Evolutionary conservation across 768 basidiomycete genomes (phyloP).

Genomic region (Daedaleopsis sinensis): DNA sequence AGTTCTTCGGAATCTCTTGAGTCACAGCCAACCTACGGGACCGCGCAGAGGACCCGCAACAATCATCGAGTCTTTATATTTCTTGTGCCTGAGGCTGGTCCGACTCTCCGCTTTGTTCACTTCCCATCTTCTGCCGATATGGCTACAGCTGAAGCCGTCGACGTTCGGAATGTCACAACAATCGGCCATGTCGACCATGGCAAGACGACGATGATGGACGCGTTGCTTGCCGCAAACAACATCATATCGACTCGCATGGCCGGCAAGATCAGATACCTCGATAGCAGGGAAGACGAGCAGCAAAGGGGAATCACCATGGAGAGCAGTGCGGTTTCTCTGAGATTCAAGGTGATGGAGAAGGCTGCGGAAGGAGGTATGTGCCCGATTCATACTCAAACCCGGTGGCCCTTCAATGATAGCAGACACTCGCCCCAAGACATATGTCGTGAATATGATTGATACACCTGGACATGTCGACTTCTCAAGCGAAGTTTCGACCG

Average conservation of each 20-base stretch:
- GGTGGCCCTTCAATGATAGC: constrained; percentile 36
- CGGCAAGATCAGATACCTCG: constrained; percentile 94
- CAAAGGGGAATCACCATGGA: constrained; percentile 99
- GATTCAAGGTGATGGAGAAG: constrained; percentile 78
- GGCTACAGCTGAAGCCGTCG: constrained; percentile 28
- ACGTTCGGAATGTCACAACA: constrained; percentile 80
- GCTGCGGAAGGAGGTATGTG: constrained; percentile 58
- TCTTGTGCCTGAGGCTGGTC: not conserved
- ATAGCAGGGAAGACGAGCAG: constrained; percentile 96
- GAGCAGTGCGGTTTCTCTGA: constrained; percentile 89
- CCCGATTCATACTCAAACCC: constrained; percentile 11
- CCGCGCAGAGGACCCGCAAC: not conserved
- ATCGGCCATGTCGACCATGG: constrained; percentile 95
- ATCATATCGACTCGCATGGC: constrained; percentile 95
- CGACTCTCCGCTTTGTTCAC: not conserved
- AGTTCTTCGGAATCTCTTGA: no score
- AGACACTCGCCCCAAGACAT: constrained; percentile 60
- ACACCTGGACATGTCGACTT: constrained; percentile 99
- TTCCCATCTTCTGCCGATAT: not conserved
- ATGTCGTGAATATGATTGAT: constrained; percentile 94
- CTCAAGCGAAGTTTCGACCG: constrained; percentile 94
- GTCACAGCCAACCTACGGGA: no score
- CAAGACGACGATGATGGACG: constrained; percentile 95
- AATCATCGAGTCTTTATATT: not conserved
- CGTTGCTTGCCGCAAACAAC: constrained; percentile 93